A percentile compares a stretch with the other conserved stretches of the same genome.
phyloP scores from a whole-genome alignment of 768 basidiomycete genomes.

The Pulveroboletus sp. region DNA sequence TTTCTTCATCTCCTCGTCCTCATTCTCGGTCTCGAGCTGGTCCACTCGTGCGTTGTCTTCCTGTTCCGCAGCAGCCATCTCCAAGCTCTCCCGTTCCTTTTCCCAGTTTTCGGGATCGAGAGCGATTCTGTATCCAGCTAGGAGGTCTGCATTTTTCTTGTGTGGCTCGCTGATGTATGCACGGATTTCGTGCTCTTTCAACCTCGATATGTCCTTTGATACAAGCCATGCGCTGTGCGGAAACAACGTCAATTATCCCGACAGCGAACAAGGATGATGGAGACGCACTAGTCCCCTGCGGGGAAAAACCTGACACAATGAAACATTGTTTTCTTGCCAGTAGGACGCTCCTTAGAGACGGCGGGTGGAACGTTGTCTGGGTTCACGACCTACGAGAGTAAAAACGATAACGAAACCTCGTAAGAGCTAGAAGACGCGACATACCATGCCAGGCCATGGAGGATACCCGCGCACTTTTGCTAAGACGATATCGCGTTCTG shows the following conservation, averaged over 20 bases:
- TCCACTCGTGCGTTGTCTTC: slow-evolving; percentile 63
- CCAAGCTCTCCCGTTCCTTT: slow-evolving; percentile 36
- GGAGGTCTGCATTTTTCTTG: slow-evolving; percentile 74
- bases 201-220: slow-evolving; percentile 73
- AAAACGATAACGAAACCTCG: slow-evolving; percentile 9
- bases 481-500: slow-evolving; percentile 79
- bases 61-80: slow-evolving; percentile 36
- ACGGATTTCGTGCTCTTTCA: slow-evolving; percentile 77
- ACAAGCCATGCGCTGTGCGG: slow-evolving; percentile 73
- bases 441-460: slow-evolving; percentile 91
- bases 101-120: slow-evolving; percentile 70
- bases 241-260: slow-evolving; percentile 6
- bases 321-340: slow-evolving; percentile 62
- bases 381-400: slow-evolving; percentile 64
- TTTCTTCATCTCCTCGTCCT: slow-evolving; percentile 48
- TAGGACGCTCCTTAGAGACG: slow-evolving; percentile 70
- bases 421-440: slow-evolving; percentile 33
- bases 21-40: slow-evolving; percentile 53
- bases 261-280: slow-evolving; percentile 10
- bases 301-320: slow-evolving; percentile 90
- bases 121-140: slow-evolving; percentile 71
- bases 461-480: slow-evolving; percentile 93
- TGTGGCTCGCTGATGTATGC: slow-evolving; percentile 72
- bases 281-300: slow-evolving; percentile 83
- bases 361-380: slow-evolving; percentile 54